Evolutionary conservation across 2,329 filamentous ascomycete genomes (phyloP), one percentile per base, ranked within the genome.

Genomic region (Colletotrichum scovillei): DNA sequence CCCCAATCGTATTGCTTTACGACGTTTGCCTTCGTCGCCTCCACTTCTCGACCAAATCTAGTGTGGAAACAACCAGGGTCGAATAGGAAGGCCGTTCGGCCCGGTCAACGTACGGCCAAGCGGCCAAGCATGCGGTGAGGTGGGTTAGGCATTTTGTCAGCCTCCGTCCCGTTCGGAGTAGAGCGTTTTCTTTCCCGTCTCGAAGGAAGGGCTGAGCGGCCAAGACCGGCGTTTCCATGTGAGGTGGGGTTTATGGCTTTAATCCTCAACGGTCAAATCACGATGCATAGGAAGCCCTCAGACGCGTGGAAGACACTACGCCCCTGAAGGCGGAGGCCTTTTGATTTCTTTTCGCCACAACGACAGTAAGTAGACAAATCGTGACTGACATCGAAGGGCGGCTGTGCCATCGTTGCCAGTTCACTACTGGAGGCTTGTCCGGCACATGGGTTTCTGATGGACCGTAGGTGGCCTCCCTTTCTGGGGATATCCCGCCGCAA

Each of bases 71-170:
- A 5, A 24, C 56, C 56, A 71, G 32, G 63, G 19, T 56, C 56
- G 52, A 49, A 65, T 55, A 22, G 30, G 35, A 55, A 38, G 53
- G 69, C 28, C 69, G 49, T 72, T 72, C 64, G 64, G 69, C 49
- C 69, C 69, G 64, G 69, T 42, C 38, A 49, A 35, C 35, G 26
- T 30, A 60, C 68, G 56, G 63, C 68, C 68, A 67, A 67, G 63
- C 38, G 38, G 38, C 38, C 19, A 67, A 26, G 30, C 38, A 57
- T 42, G 38, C 42, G 42, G 19, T 49, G 35, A 16, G 52, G 49
- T 71, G 56, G 55, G 26, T 59, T 59, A 14, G 26, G 8, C 63
- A 65, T 30, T 56, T 24, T 16, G 26, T 53, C 42, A 35, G 7
- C 62, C 16, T 19, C 28, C 63, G 11, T 52, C n/a, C 32, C 53